These are phyloP conservation scores for Warburgia ugandensis DNA, from an alignment of 164 flowering plant genomes.

Conservation along the genomic window DNA sequence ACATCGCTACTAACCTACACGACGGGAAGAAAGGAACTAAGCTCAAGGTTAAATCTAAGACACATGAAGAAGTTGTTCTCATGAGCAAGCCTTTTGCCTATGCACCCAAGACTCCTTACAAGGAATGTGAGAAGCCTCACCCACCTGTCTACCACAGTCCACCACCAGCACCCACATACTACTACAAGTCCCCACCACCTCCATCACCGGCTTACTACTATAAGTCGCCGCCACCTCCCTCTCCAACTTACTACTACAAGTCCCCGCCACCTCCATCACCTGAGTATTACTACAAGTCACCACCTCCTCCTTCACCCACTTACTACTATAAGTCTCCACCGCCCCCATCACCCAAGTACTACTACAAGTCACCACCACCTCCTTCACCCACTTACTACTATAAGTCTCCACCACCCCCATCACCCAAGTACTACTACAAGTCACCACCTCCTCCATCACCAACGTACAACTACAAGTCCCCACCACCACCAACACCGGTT, in stretches of 20 bases:
- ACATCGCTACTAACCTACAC: conserved; percentile 45
- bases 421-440: conserved; percentile 32
- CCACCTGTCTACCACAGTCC: conserved; percentile 22
- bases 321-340: conserved; percentile 35
- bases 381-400: conserved; percentile 28
- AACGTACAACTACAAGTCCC: conserved; percentile 22
- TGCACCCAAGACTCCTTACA: conserved; percentile 56
- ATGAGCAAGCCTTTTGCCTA: conserved; percentile 60
- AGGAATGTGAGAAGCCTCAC: conserved; percentile 39
- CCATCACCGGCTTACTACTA: conserved; percentile 35
- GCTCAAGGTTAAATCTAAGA: conserved; percentile 49
- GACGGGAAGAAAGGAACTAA: conserved; percentile 47
- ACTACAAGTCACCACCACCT: conserved; percentile 23
- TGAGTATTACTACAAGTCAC: conserved; percentile 19
- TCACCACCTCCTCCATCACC: conserved; percentile 31
- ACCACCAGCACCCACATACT: conserved; percentile 23
- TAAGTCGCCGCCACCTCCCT: conserved; percentile 41
- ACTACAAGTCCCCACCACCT: conserved; percentile 36
- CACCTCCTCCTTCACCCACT: conserved; percentile 31
- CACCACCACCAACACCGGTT: conserved; percentile 23
- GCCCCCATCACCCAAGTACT: conserved; percentile 22
- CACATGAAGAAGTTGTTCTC: conserved; percentile 49
- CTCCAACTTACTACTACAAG: conserved; percentile 14
- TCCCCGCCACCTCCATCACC: conserved; percentile 28
- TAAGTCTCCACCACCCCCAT: conserved; percentile 35